Evolutionary conservation across 2,329 filamentous ascomycete genomes (phyloP).

Genomic region (Aurifilum marmelostoma): DNA sequence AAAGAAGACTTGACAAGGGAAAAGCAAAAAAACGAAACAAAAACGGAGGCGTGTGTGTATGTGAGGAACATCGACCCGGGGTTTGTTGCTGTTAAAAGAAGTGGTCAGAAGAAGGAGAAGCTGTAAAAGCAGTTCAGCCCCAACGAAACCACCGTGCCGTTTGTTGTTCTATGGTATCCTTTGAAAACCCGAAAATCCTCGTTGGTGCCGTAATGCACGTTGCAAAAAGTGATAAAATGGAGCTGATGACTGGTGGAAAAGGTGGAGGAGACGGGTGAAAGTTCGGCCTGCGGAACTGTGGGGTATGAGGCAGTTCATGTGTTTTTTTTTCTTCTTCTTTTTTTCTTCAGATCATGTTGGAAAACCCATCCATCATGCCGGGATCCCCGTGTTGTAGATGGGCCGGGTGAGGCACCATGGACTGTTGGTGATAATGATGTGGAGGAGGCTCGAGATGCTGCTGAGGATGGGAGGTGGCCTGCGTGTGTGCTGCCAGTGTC

Average conservation of each 20-base stretch:
- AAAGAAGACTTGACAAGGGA: constrained; percentile 3
- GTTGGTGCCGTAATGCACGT: not conserved
- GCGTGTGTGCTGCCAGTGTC: constrained; percentile 37
- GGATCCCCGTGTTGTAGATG: constrained; percentile 38
- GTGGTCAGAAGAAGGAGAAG: not conserved
- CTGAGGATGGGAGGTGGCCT: constrained; percentile 31
- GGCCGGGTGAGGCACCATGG: constrained; percentile 28
- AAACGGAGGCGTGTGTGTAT: no score
- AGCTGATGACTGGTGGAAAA: not conserved
- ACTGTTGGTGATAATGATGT: constrained; percentile 30
- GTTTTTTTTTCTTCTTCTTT: not conserved
- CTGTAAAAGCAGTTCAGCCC: constrained; percentile 4
- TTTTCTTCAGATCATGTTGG: constrained; percentile 51
- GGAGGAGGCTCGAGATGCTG: constrained; percentile 31
- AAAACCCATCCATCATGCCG: constrained; percentile 42
- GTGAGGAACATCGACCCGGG: no score
- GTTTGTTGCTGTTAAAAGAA: not conserved
- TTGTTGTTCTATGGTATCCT: constrained; percentile 20
- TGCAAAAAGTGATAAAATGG: not conserved
- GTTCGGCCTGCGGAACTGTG: constrained; percentile 16
- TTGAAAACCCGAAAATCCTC: not conserved
- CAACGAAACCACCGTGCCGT: not conserved
- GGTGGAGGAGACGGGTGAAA: not conserved
- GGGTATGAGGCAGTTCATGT: not conserved
- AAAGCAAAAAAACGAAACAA: constrained; percentile 5